Conservation (phyloP, 441 rosid species). For the Adansonia rubrostipa region DNA sequence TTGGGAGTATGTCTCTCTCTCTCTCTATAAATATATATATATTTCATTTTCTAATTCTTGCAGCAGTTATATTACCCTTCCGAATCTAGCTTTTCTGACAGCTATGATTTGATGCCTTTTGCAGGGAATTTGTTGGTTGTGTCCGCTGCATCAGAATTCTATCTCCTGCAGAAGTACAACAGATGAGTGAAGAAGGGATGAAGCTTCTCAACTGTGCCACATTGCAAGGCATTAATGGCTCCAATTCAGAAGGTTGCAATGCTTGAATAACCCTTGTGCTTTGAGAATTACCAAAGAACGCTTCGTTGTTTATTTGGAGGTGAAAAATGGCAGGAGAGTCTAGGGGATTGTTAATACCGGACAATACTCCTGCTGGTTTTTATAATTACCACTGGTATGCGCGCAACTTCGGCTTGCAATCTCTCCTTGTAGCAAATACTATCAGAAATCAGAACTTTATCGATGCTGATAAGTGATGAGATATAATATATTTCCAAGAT, state of each 20-base stretch:
- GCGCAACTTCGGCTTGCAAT: neutral
- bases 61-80: too few species aligned
- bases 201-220: constrained; percentile 81
- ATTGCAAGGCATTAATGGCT: constrained; percentile 50
- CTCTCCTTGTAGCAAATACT: neutral
- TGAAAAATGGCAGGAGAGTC: neutral
- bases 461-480: neutral
- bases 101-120: constrained; percentile 19
- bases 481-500: neutral
- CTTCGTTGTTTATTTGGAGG: neutral
- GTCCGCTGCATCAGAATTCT: constrained; percentile 97
- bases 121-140: constrained; percentile 93
- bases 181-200: constrained; percentile 99
- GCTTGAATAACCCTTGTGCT: constrained; percentile 9
- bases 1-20: constrained; percentile 61
- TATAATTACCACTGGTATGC: neutral
- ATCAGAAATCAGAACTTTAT: neutral
- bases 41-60: constrained; percentile 5
- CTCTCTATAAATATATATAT: neutral
- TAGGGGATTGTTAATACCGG: neutral
- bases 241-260: constrained; percentile 38
- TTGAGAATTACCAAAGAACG: neutral
- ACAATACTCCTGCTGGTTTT: neutral
- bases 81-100: neutral
- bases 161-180: constrained; percentile 93